These are phyloP conservation scores for Tolypocladium tropicale DNA, from an alignment of 2,329 filamentous ascomycete genomes.

Conservation along the genomic window DNA sequence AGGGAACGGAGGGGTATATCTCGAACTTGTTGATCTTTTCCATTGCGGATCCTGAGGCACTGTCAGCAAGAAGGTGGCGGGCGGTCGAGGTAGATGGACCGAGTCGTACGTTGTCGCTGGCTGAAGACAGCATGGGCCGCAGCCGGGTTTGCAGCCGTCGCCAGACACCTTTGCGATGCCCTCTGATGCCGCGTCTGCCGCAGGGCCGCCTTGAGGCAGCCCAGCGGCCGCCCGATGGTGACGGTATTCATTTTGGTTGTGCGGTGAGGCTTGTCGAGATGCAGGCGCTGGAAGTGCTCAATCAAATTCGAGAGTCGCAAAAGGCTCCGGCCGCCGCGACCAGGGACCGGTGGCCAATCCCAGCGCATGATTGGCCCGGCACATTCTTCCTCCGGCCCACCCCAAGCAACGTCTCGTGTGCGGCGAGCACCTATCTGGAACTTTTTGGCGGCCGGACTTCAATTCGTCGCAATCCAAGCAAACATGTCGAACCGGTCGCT, in stretches of 20 bases:
- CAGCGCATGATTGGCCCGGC: constrained; percentile 25
- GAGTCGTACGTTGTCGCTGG: constrained; percentile 23
- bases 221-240: constrained; percentile 53
- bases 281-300: neutral
- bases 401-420: constrained; percentile 1
- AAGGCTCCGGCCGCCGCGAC: neutral
- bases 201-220: constrained; percentile 58
- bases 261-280: constrained; percentile 5
- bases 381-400: constrained; percentile 19
- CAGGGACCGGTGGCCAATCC: constrained; percentile 9
- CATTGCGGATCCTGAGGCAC: constrained; percentile 19
- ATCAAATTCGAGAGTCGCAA: neutral
- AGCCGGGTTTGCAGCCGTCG: constrained; percentile 22
- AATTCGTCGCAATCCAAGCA: neutral
- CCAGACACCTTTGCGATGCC: constrained; percentile 34
- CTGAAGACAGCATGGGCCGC: constrained; percentile 16
- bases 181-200: constrained; percentile 45
- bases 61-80: constrained; percentile 8
- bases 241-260: constrained; percentile 51
- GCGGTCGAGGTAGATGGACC: neutral
- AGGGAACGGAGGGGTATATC: constrained; percentile 45
- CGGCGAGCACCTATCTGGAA: constrained; percentile 4
- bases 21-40: constrained; percentile 31
- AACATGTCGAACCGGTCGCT: constrained; percentile 12
- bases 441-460: constrained; percentile 4